These are phyloP conservation scores for Inonotus obliquus DNA, from an alignment of 1,284 basidiomycete species.

Conservation along the genomic window DNA sequence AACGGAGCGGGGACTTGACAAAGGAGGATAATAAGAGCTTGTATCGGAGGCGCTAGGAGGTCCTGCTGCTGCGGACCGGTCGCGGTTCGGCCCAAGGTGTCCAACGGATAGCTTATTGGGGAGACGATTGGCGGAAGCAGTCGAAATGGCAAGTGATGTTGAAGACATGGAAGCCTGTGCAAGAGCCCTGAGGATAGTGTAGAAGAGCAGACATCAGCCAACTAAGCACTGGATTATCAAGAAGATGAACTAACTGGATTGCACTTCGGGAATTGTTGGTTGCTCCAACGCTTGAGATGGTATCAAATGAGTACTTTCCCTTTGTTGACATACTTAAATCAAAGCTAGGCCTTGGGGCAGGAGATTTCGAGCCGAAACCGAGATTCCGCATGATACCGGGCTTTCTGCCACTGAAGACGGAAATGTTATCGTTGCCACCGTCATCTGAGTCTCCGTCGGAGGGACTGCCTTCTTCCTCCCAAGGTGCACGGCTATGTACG, in stretches of 20 bases:
- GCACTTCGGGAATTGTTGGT: conserved; percentile 43
- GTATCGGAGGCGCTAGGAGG: conserved; percentile 19
- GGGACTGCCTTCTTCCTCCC: conserved; percentile 54
- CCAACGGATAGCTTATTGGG: conserved; percentile 33
- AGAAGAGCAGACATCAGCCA: not conserved
- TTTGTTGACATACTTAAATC: conserved; percentile 48
- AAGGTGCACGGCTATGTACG: conserved; percentile 73
- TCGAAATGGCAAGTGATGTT: conserved; percentile 38
- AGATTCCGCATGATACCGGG: conserved; percentile 19
- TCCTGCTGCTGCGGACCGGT: conserved; percentile 19
- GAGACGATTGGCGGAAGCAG: conserved; percentile 31
- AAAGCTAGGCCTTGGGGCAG: conserved; percentile 40
- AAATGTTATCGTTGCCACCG: conserved; percentile 27
- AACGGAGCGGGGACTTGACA: conserved; percentile 27
- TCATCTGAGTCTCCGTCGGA: conserved; percentile 45
- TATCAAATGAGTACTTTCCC: conserved; percentile 57
- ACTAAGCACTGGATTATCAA: conserved; percentile 8
- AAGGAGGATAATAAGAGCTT: conserved; percentile 15
- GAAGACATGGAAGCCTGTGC: conserved; percentile 58
- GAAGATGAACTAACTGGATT: conserved; percentile 44
- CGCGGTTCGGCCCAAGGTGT: conserved; percentile 29
- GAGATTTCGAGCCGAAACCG: conserved; percentile 18
- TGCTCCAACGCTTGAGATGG: conserved; percentile 43
- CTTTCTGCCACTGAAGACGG: conserved; percentile 27
- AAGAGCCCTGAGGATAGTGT: conserved; percentile 34